Evolutionary conservation across 768 basidiomycete genomes (phyloP).

Genomic region (Mycena pura): DNA sequence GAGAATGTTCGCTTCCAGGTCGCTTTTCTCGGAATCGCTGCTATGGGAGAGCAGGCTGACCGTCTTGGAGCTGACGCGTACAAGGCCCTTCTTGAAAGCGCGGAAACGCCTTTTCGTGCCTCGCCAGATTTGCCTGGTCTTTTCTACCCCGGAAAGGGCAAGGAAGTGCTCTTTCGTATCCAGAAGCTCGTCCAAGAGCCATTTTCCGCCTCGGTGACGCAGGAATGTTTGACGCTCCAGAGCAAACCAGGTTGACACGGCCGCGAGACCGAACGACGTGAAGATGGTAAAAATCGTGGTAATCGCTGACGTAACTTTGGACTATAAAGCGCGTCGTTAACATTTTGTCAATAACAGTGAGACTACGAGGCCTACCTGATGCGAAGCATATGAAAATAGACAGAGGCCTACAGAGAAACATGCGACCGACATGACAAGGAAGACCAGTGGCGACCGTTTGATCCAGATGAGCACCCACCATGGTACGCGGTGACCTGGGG

Average conservation of each 20-base stretch:
- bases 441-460: conserved; percentile 82
- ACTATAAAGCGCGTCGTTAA: conserved; percentile 42
- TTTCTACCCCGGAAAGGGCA: conserved; percentile 36
- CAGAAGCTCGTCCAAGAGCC: conserved; percentile 67
- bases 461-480: conserved; percentile 91
- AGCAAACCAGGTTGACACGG: conserved; percentile 78
- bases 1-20: conserved; percentile 36
- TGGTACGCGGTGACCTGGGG: conserved; percentile 76
- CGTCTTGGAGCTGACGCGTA: conserved; percentile 33
- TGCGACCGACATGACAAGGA: conserved; percentile 83
- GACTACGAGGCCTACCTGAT: conserved; percentile 53
- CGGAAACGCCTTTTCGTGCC: conserved; percentile 25
- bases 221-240: conserved; percentile 72
- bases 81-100: conserved; percentile 23
- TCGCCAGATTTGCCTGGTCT: conserved; percentile 20
- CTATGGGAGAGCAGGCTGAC: conserved; percentile 31
- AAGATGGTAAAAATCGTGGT: conserved; percentile 80
- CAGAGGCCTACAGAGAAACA: conserved; percentile 83
- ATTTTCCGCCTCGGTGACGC: conserved; percentile 69
- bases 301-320: conserved; percentile 65
- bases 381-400: conserved; percentile 77
- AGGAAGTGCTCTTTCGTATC: conserved; percentile 50
- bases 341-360: not conserved
- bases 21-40: conserved; percentile 32
- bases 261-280: conserved; percentile 72